Base-by-base conservation (phyloP, 1,284 basidiomycete species). In the Malassezia restricta region DNA sequence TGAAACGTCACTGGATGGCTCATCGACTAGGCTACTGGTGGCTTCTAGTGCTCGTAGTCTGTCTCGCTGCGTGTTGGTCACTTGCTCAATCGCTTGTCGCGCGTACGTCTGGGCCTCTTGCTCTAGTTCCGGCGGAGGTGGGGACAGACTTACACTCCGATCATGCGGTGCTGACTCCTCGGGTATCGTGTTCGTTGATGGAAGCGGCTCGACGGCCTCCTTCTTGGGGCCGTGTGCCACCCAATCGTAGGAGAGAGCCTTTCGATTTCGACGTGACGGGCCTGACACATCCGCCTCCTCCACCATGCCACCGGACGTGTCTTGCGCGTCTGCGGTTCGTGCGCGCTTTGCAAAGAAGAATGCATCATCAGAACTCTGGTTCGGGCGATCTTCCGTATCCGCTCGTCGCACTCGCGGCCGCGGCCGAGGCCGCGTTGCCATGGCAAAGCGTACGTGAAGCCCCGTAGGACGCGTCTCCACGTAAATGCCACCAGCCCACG, bases 131-230 rank as follows among this genome's bases (percentile, higher is more conserved):
- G 44, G 44, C 4, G 56, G 56, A 3, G 56, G 56, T 27, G 56
- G 56, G n/a, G 56, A 53, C 11, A 57, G 8, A 41, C 50, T 53
- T 2, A 48, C 41, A 32, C 47, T 53, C 20, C 51, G 41, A 29
- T 27, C 31, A 2, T 31, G 39, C 9, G 39, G 12, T 40, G 20
- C 39, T 40, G 3, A 2, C 6, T 35, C 33, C 33, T 35, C 33
- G 11, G 11, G 33, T 15, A 35, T 15, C 33, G 11, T 11, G 11
- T 15, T 15, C 3, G 15, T 35, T 2, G 33, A 40, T 6, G 39
- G 6, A 40, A 35, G 33, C 33, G 33, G 33, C 33, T 24, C 20
- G 20, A 24, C 20, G 20, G 20, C 20, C 20, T 24, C 20, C 20
- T 24, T 24, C 9, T 35, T 11, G 9, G 39, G 39, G 8, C 17